Evolutionary conservation across 2,329 filamentous ascomycete genomes (phyloP).

Genomic region (Elsinoe necatrix): DNA sequence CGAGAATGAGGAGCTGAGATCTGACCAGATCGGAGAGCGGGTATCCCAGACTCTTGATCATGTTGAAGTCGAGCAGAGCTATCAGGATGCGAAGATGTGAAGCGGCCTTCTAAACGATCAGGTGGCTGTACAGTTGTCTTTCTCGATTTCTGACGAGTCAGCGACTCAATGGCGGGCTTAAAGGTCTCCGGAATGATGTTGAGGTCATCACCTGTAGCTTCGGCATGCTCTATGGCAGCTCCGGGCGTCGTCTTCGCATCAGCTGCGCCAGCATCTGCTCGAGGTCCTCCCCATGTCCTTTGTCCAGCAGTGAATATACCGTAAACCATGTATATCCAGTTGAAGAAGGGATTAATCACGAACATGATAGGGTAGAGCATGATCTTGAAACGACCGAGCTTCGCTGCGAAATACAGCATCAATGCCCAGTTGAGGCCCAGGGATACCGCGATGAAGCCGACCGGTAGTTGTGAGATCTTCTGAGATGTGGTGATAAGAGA

Average conservation of each 20-base stretch:
- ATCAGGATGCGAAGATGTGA: slow-evolving; percentile 61
- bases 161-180: slow-evolving; percentile 46
- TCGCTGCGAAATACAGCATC: slow-evolving; percentile 91
- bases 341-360: slow-evolving; percentile 89
- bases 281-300: slow-evolving; percentile 88
- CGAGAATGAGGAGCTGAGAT: slow-evolving; percentile 18
- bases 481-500: slow-evolving; percentile 79
- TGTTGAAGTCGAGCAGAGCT: slow-evolving; percentile 63
- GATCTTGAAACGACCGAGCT: slow-evolving; percentile 82
- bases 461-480: slow-evolving; percentile 67
- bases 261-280: slow-evolving; percentile 77
- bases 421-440: slow-evolving; percentile 88
- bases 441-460: slow-evolving; percentile 89
- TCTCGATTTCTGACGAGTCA: slow-evolving; percentile 34
- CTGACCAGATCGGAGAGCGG: slow-evolving; percentile 1
- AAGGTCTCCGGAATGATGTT: slow-evolving; percentile 87
- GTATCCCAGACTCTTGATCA: slow-evolving; percentile 45
- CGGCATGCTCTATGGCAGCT: slow-evolving; percentile 75
- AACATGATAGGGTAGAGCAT: slow-evolving; percentile 97
- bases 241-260: slow-evolving; percentile 67
- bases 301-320: slow-evolving; percentile 92
- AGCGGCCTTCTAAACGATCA: slow-evolving; percentile 66
- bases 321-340: slow-evolving; percentile 98
- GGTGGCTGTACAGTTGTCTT: slow-evolving; percentile 60
- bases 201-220: slow-evolving; percentile 72